Evolutionary conservation across 768 basidiomycete genomes (phyloP).

Genomic region (Gymnopilus dilepis): DNA sequence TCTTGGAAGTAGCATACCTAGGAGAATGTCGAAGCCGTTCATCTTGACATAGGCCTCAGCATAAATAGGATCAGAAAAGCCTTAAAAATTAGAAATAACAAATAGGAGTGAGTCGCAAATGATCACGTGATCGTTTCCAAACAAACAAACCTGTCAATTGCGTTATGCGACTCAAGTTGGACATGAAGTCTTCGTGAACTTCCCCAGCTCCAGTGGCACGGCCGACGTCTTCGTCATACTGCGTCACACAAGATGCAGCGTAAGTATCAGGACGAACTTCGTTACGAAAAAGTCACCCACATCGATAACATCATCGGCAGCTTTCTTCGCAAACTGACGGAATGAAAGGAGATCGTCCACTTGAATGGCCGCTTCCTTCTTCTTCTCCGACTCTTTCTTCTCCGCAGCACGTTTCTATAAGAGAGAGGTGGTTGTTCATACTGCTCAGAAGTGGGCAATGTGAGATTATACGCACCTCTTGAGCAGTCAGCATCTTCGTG

Average conservation of each 20-base stretch:
- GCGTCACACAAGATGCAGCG: too few relatives aligned
- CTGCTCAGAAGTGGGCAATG: neutral
- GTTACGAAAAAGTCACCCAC: slow-evolving; percentile 38
- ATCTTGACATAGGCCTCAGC: slow-evolving; percentile 98
- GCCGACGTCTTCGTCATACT: slow-evolving; percentile 91
- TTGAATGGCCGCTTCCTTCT: slow-evolving; percentile 74
- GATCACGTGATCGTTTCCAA: slow-evolving; percentile 18
- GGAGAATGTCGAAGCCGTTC: slow-evolving; percentile 94
- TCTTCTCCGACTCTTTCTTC: slow-evolving; percentile 82
- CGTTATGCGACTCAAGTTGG: slow-evolving; percentile 89
- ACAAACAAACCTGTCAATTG: slow-evolving; percentile 78
- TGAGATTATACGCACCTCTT: slow-evolving; percentile 66
- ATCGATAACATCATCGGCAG: slow-evolving; percentile 77
- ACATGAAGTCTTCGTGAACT: slow-evolving; percentile 90
- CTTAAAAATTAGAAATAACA: slow-evolving; percentile 38
- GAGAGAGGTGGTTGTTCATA: neutral
- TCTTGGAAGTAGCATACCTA: slow-evolving; percentile 61
- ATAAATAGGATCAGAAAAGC: slow-evolving; percentile 98
- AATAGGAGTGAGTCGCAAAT: neutral
- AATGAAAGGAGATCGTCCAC: slow-evolving; percentile 93
- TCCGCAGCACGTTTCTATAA: slow-evolving; percentile 85
- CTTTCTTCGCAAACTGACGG: slow-evolving; percentile 95
- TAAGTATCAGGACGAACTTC: neutral
- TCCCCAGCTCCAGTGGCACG: slow-evolving; percentile 88
- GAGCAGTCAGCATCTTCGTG: slow-evolving; percentile 92